A percentile compares a stretch with the other conserved stretches of the same genome.
Evolutionary conservation across 306 rosid species (phyloP).

Genomic region (Pyrus bretschneideri): DNA sequence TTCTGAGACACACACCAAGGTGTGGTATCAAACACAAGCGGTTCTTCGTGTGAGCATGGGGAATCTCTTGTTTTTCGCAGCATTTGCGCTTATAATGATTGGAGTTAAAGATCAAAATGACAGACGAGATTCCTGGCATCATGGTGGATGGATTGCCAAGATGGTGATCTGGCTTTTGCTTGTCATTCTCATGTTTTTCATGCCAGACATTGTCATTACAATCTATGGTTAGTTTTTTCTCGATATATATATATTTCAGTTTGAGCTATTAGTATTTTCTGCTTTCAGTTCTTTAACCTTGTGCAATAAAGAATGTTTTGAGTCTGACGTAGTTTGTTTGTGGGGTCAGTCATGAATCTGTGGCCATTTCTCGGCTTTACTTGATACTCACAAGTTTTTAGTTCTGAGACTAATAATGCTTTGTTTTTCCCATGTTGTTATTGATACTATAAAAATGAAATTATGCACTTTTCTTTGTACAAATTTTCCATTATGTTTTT

Average conservation of each 20-base stretch:
- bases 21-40: constrained; percentile 79
- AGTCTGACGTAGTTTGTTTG: background rate
- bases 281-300: constrained; percentile 6
- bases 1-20: constrained; percentile 49
- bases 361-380: background rate
- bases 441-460: too few species aligned
- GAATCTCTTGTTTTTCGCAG: constrained; percentile 71
- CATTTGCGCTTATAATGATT: constrained; percentile 81
- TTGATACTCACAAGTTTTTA: too few species aligned
- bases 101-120: constrained; percentile 92
- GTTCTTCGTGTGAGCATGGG: constrained; percentile 97
- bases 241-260: background rate
- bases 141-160: constrained; percentile 89
- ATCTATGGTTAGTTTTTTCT: constrained; percentile 49
- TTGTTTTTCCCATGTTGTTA: too few species aligned
- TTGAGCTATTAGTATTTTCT: background rate
- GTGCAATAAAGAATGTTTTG: background rate
- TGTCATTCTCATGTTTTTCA: constrained; percentile 67
- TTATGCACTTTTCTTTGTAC: too few species aligned
- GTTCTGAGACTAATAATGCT: too few species aligned
- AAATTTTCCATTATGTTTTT: too few species aligned
- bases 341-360: background rate
- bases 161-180: constrained; percentile 74
- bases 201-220: constrained; percentile 56
- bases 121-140: constrained; percentile 93